Conservation (phyloP, 305 asterid species). For the Ajuga reptans region DNA sequence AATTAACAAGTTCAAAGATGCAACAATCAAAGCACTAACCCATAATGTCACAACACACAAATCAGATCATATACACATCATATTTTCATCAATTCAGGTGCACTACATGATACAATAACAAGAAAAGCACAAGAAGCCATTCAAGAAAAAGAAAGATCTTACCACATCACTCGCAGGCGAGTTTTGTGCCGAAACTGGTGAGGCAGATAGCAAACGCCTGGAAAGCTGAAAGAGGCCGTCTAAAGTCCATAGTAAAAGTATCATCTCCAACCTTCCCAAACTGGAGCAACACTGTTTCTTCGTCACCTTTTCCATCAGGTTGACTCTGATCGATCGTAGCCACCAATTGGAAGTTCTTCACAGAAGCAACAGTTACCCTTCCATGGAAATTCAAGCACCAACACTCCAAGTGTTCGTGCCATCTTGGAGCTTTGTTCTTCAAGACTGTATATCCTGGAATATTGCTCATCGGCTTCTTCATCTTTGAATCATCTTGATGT, state of each 20-base stretch:
- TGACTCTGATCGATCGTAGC: constrained; percentile 70
- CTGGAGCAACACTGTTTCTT: constrained; percentile 79
- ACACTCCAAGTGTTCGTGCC: constrained; percentile 92
- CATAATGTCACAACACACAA: constrained; percentile 8
- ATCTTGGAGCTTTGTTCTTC: constrained; percentile 83
- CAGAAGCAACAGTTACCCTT: constrained; percentile 88
- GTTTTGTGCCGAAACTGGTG: constrained; percentile 84
- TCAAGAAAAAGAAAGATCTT: not conserved
- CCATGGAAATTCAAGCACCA: constrained; percentile 99
- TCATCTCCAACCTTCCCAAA: constrained; percentile 87
- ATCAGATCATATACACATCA: constrained; percentile 22
- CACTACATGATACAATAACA: not conserved
- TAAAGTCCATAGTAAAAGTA: constrained; percentile 73
- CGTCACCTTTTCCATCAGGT: constrained; percentile 70
- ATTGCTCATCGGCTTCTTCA: constrained; percentile 23
- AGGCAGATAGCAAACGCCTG: constrained; percentile 92
- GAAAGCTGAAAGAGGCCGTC: constrained; percentile 83
- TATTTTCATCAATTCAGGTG: constrained; percentile 8
- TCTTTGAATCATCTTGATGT: constrained; percentile 22
- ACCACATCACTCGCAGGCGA: constrained; percentile 59
- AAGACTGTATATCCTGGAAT: constrained; percentile 35
- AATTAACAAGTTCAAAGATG: not conserved
- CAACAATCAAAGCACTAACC: not conserved
- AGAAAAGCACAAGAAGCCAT: not conserved
- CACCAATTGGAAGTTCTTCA: constrained; percentile 80